These are phyloP conservation scores for Rhizomucor pusillus DNA, from an alignment of 371 early-diverging fungal genomes.

Conservation along the genomic window DNA sequence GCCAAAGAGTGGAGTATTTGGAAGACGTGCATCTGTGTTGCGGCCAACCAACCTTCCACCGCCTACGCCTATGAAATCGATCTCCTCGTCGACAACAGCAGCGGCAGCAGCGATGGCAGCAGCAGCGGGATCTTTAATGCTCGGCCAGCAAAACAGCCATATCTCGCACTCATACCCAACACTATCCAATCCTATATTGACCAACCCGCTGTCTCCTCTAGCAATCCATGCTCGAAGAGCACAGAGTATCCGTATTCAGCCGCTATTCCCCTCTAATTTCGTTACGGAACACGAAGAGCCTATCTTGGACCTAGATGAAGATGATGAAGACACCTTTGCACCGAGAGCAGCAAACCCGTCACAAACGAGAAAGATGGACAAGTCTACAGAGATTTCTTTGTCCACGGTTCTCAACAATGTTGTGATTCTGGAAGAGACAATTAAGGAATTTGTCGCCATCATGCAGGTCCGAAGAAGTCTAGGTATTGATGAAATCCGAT, in stretches of 20 bases:
- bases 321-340: conserved; percentile 48
- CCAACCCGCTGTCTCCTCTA: conserved; percentile 36
- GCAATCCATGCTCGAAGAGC: conserved; percentile 43
- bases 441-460: conserved; percentile 86
- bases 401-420: conserved; percentile 82
- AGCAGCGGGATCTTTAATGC: conserved; percentile 11
- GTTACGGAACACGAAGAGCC: conserved; percentile 48
- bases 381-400: conserved; percentile 55
- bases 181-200: conserved; percentile 7
- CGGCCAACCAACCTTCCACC: conserved; percentile 7
- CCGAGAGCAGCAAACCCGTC: conserved; percentile 40
- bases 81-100: conserved; percentile 16
- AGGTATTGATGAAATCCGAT: conserved; percentile 72
- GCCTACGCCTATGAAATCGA: conserved; percentile 11
- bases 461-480: conserved; percentile 77
- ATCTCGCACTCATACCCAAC: conserved; percentile 7
- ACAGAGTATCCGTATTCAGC: conserved; percentile 49
- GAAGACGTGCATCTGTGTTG: conserved; percentile 1
- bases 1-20: background rate
- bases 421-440: conserved; percentile 86
- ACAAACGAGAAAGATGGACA: conserved; percentile 33
- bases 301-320: conserved; percentile 35
- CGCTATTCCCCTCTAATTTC: conserved; percentile 60
- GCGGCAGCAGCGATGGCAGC: conserved; percentile 17
- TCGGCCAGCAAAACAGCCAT: conserved; percentile 5